phyloP scores from a whole-genome alignment of 306 rosid genomes.

The Elaeagnus macrophylla region DNA sequence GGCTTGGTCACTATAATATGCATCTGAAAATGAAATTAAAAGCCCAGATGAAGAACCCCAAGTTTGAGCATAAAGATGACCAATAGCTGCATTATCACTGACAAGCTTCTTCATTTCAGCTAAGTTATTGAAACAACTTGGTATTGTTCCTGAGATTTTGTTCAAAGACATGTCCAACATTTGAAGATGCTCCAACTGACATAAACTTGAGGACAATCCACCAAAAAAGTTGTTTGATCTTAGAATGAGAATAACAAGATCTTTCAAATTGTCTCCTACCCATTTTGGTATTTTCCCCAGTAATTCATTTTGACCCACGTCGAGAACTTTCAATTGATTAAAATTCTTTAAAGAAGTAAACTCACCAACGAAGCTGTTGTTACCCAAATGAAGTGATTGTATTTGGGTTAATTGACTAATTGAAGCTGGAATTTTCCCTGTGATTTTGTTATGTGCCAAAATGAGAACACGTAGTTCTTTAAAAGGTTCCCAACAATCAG shows the following conservation, averaged over 20 bases:
- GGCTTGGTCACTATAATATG: neutral
- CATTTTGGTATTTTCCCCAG: neutral
- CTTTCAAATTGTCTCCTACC: neutral
- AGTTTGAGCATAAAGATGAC: neutral
- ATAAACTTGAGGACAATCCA: neutral
- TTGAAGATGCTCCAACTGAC: neutral
- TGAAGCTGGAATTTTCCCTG: constrained; percentile 5
- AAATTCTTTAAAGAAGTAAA: constrained; percentile 11
- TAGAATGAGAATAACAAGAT: neutral
- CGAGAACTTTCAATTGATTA: neutral
- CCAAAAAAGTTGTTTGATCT: constrained; percentile 3
- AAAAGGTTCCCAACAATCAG: neutral
- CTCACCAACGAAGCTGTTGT: neutral
- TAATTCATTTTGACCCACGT: neutral
- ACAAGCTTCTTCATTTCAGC: neutral
- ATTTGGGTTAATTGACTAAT: neutral
- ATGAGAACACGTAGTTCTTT: neutral
- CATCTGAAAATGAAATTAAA: neutral
- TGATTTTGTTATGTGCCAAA: neutral
- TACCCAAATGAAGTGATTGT: neutral
- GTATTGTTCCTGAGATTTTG: neutral
- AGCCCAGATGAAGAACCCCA: neutral
- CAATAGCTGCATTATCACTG: neutral
- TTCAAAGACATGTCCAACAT: neutral
- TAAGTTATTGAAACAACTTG: neutral